Base-by-base conservation (phyloP, 495 filamentous ascomycete species). In the Penicillium robsamsonii region DNA sequence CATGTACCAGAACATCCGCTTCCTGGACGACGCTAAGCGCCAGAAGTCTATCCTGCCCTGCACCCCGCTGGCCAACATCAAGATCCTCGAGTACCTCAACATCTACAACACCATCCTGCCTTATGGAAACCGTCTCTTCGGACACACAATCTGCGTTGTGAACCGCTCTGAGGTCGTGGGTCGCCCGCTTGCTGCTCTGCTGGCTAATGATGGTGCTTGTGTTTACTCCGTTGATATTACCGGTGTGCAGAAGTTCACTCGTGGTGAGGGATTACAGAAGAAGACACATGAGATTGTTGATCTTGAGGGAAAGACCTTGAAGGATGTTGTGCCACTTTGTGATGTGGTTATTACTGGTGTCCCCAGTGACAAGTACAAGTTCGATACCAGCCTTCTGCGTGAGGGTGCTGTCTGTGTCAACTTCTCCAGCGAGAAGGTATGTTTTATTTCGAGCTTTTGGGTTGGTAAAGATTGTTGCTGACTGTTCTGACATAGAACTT, bases 1-100 rank as follows among this genome's bases (percentile, higher is more conserved):
- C 80, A 96, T 98, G 91, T 98, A 97, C 78, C 88, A 97, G 78
- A 98, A 98, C 75, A 83, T 94, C 64, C 90, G 94, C 47, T 97
- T 91, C 77, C 80, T 98, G 33, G 94, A 98, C 76, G 75, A 81
- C 12, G 84, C 75, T 29, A 89, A 92, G 69, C 76, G 74, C 43
- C 88, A 90, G 71, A 98, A 98, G 72, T 93, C 85, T 49, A 87
- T 98, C 43, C 79, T 98, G 20, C 94, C 94, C 13, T 98, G 94
- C 79, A 98, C 94, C 1, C 94, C 94, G 20, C 81, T 98, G 31
- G 94, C 94, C 29, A 85, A 95, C 56, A 86, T 98, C 74, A 98
- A 98, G 82, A 91, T 96, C 60, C 82, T 98, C 40, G 94, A 98
- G 72, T 85, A 96, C 75, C 81, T 97, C 57, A 86, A 90, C 63